phyloP scores from a whole-genome alignment of 768 basidiomycete species.

The Tulasnella sp. region DNA sequence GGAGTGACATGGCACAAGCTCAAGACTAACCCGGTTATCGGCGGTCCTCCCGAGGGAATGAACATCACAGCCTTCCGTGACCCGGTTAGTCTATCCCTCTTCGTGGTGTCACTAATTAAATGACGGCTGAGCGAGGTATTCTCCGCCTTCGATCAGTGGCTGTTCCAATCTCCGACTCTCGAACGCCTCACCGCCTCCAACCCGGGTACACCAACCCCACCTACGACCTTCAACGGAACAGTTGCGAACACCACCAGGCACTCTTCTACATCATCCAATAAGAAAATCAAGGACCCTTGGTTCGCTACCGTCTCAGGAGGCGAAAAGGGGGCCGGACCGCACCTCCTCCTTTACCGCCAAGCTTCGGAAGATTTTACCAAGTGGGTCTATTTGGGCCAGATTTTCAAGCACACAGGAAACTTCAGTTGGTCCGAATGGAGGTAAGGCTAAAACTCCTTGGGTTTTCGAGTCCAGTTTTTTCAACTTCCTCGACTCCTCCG shows the following conservation, averaged over 20 bases:
- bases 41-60: background rate
- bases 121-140: background rate
- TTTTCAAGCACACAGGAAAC: background rate
- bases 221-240: background rate
- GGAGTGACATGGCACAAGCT: background rate
- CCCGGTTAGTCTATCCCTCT: background rate
- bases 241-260: background rate
- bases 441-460: background rate
- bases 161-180: background rate
- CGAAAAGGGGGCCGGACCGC: background rate
- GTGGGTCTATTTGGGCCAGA: background rate
- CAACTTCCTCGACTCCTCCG: background rate
- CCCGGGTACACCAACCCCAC: background rate
- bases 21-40: background rate
- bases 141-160: background rate
- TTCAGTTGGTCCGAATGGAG: constrained; percentile 6
- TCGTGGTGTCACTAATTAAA: background rate
- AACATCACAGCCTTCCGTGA: background rate
- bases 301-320: background rate
- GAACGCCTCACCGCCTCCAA: background rate
- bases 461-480: background rate
- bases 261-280: background rate
- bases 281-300: background rate
- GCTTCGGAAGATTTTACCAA: background rate
- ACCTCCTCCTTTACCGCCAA: background rate